A percentile compares a stretch with the other conserved stretches of the same genome.
Evolutionary conservation across 2,329 filamentous ascomycete species (phyloP).

Genomic region (Aspergillus luchuensis): DNA sequence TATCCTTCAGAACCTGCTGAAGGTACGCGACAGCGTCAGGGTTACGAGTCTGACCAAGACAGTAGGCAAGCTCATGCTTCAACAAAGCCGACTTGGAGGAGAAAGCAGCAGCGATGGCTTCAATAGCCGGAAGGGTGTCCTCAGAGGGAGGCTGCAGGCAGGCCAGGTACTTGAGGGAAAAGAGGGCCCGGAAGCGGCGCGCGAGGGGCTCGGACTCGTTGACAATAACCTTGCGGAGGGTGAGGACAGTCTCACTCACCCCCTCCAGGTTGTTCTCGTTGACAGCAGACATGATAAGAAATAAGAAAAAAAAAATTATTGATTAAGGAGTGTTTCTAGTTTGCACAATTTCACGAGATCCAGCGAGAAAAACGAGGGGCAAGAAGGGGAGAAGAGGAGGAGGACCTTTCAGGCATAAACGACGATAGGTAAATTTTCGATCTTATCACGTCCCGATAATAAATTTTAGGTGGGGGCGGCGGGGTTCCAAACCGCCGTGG

Average conservation of each 20-base stretch:
- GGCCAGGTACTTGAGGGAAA: slow-evolving; percentile 94
- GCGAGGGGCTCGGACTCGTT: slow-evolving; percentile 81
- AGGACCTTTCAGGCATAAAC: background rate
- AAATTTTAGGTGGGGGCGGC: slow-evolving; percentile 43
- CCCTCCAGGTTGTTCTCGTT: slow-evolving; percentile 25
- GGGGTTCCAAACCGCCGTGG: slow-evolving; percentile 25
- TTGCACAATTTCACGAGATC: background rate
- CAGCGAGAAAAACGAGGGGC: background rate
- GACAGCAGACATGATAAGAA: slow-evolving; percentile 34
- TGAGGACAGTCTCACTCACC: slow-evolving; percentile 37
- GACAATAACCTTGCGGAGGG: slow-evolving; percentile 69
- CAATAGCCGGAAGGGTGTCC: slow-evolving; percentile 64
- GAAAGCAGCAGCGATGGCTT: slow-evolving; percentile 87
- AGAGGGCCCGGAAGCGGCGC: slow-evolving; percentile 90
- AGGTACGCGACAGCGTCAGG: slow-evolving; percentile 72
- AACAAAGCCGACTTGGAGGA: slow-evolving; percentile 81
- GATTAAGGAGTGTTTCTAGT: background rate
- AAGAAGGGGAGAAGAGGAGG: background rate
- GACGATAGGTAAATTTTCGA: slow-evolving; percentile 29
- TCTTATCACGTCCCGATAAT: slow-evolving; percentile 37
- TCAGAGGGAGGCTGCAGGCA: slow-evolving; percentile 61
- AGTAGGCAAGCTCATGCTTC: slow-evolving; percentile 97
- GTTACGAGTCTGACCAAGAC: slow-evolving; percentile 87
- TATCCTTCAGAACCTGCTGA: slow-evolving; percentile 71
- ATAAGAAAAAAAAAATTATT: background rate